Evolutionary conservation across 2,329 filamentous ascomycete genomes (phyloP), one percentile per base, ranked within the genome.

Genomic region (Verticillium alfalfae): DNA sequence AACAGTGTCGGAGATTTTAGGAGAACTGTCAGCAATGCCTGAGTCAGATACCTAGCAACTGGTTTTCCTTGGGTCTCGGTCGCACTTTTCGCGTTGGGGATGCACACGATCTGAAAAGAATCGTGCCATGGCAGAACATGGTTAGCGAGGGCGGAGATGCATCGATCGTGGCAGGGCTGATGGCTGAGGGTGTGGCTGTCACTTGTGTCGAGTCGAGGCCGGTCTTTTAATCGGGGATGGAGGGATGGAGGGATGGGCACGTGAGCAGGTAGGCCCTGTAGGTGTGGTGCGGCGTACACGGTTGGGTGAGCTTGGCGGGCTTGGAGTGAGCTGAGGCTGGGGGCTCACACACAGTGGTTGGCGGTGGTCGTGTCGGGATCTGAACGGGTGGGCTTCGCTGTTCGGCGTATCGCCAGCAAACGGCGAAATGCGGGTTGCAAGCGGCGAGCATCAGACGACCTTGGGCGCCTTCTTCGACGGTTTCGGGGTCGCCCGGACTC

Each of bases 31-130:
- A 31, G 26, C 26, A 31, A 31, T 31, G 26, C 26, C 26, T 31
- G 26, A 31, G 26, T 31, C 26, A 31, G 26, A 31, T 31, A 31
- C 26, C 26, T 31, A 31, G 26, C 26, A 31, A 31, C 26, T 31
- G 26, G 26, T 31, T 31, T 31, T 31, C 26, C 26, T 31, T 31
- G 26, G 26, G 26, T 31, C 26, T 31, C 26, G 26, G 26, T 31
- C 26, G 26, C 26, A 31, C 26, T 5, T 31, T 31, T 3, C 26
- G 26, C 26, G 5, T 31, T 31, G 26, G 26, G 26, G 26, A 31
- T 31, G 26, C 2, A 31, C 26, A 31, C 36, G 36, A 13, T 10
- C 13, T 77, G 75, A 60, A 76, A 77, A 65, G 64, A 70, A 13
- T 10, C 36, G 36, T 37, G 13, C 36, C 36, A 37, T 13, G 36